These are phyloP conservation scores for Calocera viscosa DNA, from an alignment of 768 basidiomycete genomes.

Conservation along the genomic window DNA sequence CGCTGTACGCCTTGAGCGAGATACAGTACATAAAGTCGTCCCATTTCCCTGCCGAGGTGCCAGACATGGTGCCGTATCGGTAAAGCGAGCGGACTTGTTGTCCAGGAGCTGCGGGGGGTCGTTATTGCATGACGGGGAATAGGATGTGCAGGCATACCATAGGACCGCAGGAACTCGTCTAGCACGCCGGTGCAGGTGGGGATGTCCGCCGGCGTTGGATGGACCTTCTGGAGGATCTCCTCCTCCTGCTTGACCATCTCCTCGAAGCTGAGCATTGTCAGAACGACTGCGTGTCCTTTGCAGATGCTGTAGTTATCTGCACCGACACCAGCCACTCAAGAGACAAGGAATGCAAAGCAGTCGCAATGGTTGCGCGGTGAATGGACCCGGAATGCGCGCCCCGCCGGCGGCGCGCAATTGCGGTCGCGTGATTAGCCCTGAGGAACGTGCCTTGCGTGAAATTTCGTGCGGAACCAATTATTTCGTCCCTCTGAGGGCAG, in stretches of 20 bases:
- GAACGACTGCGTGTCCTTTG: too few relatives aligned
- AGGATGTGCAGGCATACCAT: constrained; percentile 33
- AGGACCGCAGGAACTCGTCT: constrained; percentile 59
- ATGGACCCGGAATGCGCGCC: too few relatives aligned
- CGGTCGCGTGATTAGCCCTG: neutral
- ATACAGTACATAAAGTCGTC: constrained; percentile 95
- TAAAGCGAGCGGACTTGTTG: constrained; percentile 77
- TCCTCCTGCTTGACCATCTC: constrained; percentile 55
- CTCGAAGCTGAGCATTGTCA: constrained; percentile 28
- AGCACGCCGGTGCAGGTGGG: constrained; percentile 70
- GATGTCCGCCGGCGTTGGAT: constrained; percentile 67
- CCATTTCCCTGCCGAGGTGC: constrained; percentile 56
- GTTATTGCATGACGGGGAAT: neutral
- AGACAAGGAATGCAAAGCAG: too few relatives aligned
- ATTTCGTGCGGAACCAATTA: constrained; percentile 4
- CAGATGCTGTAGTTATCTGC: too few relatives aligned
- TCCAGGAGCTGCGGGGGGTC: constrained; percentile 44
- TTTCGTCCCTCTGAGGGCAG: neutral
- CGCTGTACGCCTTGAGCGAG: constrained; percentile 62
- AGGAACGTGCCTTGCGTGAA: neutral
- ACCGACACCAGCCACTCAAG: too few relatives aligned
- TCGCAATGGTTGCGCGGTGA: too few relatives aligned
- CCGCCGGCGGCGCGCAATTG: neutral
- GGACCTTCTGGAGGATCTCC: constrained; percentile 45
- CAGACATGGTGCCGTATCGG: constrained; percentile 60